phyloP scores from a whole-genome alignment of 768 basidiomycete species.

The Rhodocollybia butyracea region DNA sequence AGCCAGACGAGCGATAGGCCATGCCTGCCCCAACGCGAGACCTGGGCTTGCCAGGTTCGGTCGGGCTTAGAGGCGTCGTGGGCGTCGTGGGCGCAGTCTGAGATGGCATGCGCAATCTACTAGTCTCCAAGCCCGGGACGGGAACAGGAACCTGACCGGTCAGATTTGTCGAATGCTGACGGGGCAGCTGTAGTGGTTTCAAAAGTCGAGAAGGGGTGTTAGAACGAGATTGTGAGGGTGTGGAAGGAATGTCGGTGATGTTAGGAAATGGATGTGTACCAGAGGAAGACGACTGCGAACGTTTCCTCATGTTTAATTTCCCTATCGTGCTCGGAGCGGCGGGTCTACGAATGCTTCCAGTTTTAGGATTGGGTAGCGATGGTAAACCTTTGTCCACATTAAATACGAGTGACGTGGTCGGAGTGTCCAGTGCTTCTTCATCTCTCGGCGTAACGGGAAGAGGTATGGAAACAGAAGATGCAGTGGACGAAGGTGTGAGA shows the following conservation, averaged over 20 bases:
- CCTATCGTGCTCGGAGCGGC: background rate
- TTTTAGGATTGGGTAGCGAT: slow-evolving; percentile 22
- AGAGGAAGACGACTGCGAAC: slow-evolving; percentile 8
- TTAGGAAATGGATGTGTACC: background rate
- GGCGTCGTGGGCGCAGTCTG: slow-evolving; percentile 1
- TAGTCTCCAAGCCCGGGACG: slow-evolving; percentile 20
- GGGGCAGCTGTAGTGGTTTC: slow-evolving; percentile 29
- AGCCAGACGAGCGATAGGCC: slow-evolving; percentile 44
- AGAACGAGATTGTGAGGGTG: slow-evolving; percentile 11
- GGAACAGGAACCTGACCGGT: slow-evolving; percentile 34
- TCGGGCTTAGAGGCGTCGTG: background rate
- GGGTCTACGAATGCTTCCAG: slow-evolving; percentile 13
- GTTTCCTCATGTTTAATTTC: background rate
- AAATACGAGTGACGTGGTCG: slow-evolving; percentile 9
- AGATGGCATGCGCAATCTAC: background rate
- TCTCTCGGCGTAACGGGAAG: slow-evolving; percentile 32
- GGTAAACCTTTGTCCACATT: slow-evolving; percentile 28
- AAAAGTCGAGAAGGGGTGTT: slow-evolving; percentile 16
- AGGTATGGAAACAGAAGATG: slow-evolving; percentile 32
- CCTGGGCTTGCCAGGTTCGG: slow-evolving; percentile 29
- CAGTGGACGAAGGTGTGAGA: slow-evolving; percentile 22
- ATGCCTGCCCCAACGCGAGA: slow-evolving; percentile 71
- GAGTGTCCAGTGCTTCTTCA: slow-evolving; percentile 5
- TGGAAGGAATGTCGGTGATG: slow-evolving; percentile 29
- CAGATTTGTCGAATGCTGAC: slow-evolving; percentile 11